phyloP scores from a whole-genome alignment of 2,329 filamentous ascomycete species.

The Pseudopyricularia javanii region DNA sequence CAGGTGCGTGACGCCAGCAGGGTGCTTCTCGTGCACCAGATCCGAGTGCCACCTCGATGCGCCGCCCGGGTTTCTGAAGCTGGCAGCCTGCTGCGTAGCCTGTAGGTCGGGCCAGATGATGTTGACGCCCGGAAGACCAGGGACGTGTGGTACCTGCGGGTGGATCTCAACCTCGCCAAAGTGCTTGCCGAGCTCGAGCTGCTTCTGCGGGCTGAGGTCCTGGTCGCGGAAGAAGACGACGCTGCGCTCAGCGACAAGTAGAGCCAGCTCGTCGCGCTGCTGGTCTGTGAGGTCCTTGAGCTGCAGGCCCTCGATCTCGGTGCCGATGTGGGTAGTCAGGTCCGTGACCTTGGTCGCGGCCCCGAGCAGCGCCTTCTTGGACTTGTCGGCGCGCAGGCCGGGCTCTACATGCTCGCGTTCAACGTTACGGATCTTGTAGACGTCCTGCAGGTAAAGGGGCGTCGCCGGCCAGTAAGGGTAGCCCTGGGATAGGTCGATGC shows the following conservation, averaged over 20 bases:
- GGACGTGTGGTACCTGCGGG: constrained; percentile 61
- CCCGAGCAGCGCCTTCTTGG: constrained; percentile 46
- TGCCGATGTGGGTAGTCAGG: constrained; percentile 49
- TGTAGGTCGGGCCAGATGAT: constrained; percentile 61
- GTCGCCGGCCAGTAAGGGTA: constrained; percentile 59
- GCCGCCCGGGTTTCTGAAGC: constrained; percentile 55
- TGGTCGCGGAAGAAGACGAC: constrained; percentile 59
- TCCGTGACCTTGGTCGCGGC: constrained; percentile 52
- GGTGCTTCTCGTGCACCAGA: constrained; percentile 58
- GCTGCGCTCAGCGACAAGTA: constrained; percentile 50
- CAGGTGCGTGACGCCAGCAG: constrained; percentile 57
- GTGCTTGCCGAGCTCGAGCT: constrained; percentile 48
- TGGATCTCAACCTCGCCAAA: constrained; percentile 55
- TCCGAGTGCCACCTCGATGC: constrained; percentile 60
- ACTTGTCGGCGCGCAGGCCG: constrained; percentile 51
- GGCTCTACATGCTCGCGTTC: constrained; percentile 45
- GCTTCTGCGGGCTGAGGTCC: constrained; percentile 47
- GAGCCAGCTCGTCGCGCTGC: constrained; percentile 49
- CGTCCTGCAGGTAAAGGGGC: constrained; percentile 59
- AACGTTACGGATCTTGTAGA: constrained; percentile 49
- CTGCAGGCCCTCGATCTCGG: constrained; percentile 51
- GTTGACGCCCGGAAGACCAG: constrained; percentile 49
- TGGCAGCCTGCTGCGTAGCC: constrained; percentile 46
- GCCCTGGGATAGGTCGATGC: constrained; percentile 55
- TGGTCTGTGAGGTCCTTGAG: constrained; percentile 46